Base-by-base conservation (phyloP, 495 filamentous ascomycete genomes). In the Penicillium atrosanguineum region DNA sequence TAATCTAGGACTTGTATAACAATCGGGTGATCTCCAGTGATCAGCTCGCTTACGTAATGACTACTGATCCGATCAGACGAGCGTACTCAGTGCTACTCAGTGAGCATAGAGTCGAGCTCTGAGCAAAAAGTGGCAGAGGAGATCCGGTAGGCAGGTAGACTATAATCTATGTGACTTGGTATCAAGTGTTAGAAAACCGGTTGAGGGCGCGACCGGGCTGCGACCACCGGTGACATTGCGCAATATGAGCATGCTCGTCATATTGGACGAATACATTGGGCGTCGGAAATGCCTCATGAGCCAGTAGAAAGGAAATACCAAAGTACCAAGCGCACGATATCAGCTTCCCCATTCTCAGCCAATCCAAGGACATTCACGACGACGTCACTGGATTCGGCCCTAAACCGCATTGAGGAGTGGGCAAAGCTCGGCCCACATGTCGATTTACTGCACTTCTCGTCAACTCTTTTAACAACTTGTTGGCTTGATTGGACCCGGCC, bases 341-440 rank as follows among this genome's bases (percentile, higher is more conserved):
- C 31, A 34, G 9, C 31, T 14, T 14, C 31, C 31, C 25, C 40
- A 21, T 37, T 19, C 48, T 43, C 14, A 12, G n/a, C 11, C 14
- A 44, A 20, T 51, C 23, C 31, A 18, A 25, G 29, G 48, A 41
- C 40, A 46, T 55, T 52, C 53, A 56, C 47, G 19, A 57, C 52
- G 58, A 65, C 60, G 62, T 66, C 63, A 66, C 63, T 58, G 36
- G 42, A 31, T 56, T 46, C 53, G 46, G 54, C 57, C 55, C 63
- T 66, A 66, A 64, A 58, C 63, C 61, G 39, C 26, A 50, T 66
- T 46, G 57, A 57, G 62, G 15, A 11, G 18, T 28, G 23, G 28
- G n/a, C 28, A 44, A 57, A 66, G 63, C 62, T 64, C 59, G 62
- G 63, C 52, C 63, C 63, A 63, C 61, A 61, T 61, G 53, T 48